These are phyloP conservation scores for Brassica napus DNA, from an alignment of 345 rosid species.

Conservation along the genomic window DNA sequence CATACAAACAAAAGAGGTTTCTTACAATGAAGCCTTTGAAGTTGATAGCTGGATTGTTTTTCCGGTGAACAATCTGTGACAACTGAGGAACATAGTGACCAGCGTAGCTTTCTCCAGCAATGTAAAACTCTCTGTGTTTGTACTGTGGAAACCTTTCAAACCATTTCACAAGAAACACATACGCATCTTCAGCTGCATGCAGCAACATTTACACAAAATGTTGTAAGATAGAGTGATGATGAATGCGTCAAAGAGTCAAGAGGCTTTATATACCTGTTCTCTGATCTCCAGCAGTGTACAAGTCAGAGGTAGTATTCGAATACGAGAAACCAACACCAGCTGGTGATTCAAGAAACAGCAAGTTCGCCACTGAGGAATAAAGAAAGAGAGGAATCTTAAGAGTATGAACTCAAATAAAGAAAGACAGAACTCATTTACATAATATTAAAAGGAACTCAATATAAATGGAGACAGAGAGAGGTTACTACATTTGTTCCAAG, in stretches of 20 bases:
- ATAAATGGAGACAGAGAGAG: neutral
- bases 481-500: slow-evolving; percentile 70
- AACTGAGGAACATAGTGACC: slow-evolving; percentile 99
- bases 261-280: slow-evolving; percentile 66
- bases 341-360: slow-evolving; percentile 91
- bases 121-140: slow-evolving; percentile 90
- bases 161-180: slow-evolving; percentile 79
- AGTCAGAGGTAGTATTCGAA: slow-evolving; percentile 75
- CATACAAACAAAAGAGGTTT: too few relatives aligned
- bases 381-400: neutral
- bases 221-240: neutral
- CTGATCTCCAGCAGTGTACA: slow-evolving; percentile 78
- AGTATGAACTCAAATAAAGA: neutral
- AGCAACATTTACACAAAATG: slow-evolving; percentile 7
- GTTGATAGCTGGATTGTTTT: slow-evolving; percentile 67
- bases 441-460: neutral
- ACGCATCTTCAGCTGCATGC: slow-evolving; percentile 83
- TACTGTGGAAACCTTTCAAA: slow-evolving; percentile 94
- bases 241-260: neutral
- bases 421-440: too few relatives aligned
- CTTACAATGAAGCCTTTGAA: slow-evolving; percentile 94
- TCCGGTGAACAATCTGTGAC: slow-evolving; percentile 73
- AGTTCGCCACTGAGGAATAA: slow-evolving; percentile 66
- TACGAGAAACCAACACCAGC: slow-evolving; percentile 98
- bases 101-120: slow-evolving; percentile 96